Conservation (phyloP, 2,329 filamentous ascomycete species). For the Neonectria coccinea region DNA sequence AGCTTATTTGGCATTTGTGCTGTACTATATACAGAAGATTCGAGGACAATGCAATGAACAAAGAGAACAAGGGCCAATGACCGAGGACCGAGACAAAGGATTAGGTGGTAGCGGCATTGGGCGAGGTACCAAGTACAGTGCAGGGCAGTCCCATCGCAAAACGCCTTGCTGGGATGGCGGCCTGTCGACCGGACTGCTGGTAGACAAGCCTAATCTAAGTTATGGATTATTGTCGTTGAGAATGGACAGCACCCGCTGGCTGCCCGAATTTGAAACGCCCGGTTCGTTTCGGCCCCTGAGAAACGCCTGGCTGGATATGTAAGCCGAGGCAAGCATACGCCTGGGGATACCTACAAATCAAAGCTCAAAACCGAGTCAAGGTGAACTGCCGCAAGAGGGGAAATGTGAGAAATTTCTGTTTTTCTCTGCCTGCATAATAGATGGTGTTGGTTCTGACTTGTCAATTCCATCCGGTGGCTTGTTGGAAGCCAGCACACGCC, state of each 20-base stretch:
- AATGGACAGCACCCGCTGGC: conserved; percentile 17
- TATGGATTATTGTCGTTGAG: conserved; percentile 16
- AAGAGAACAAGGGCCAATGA: neutral
- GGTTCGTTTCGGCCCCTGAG: conserved; percentile 28
- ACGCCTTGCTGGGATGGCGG: neutral
- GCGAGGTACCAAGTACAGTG: neutral
- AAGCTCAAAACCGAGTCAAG: neutral
- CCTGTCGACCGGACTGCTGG: neutral
- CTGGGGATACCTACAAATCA: neutral
- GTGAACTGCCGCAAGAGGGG: no score
- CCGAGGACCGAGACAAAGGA: neutral
- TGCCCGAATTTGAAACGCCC: conserved; percentile 38
- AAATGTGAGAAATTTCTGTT: neutral
- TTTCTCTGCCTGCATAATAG: neutral
- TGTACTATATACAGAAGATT: neutral
- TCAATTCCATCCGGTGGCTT: neutral
- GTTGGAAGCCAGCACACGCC: neutral
- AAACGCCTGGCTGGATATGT: neutral
- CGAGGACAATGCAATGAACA: neutral
- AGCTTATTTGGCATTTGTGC: conserved; percentile 15
- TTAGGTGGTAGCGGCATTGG: neutral
- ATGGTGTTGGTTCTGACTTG: neutral
- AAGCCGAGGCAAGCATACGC: conserved; percentile 7
- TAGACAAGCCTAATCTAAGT: no score
- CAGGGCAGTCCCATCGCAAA: neutral